Base-by-base conservation (phyloP, 257 asterid genomes). In the Mitragyna speciosa region DNA sequence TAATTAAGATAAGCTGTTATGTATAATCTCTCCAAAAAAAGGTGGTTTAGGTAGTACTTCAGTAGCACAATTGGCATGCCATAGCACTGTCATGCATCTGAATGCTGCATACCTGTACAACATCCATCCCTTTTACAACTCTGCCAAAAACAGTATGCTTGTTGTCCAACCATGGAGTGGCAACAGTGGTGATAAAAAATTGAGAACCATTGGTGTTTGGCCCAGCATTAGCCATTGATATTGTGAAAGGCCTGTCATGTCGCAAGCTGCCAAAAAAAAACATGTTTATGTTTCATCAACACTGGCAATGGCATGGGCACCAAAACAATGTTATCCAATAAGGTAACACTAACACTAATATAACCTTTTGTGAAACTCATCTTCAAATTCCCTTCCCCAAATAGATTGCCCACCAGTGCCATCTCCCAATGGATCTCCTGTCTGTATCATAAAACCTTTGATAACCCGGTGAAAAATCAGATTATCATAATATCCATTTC, bases 321-420 rank as follows among this genome's bases (percentile, higher is more conserved):
- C 70, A 75, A 22, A 28, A 30, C 33, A 65, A 65, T 12, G n/a
- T 70, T 70, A 70, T 70, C 74, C 12, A 20, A 20, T 45, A 43
- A 43, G 9, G 47, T 31, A 36, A 36, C 41, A 36, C 41, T 33
- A 73, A 31, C 68, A 43, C 20, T 19, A 83, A 28, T 45, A 84
- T 75, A 78, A 92, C 99, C 99, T 96, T 90, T 96, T 96, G 82
- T 96, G 99, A 79, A 94, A 94, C 84, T 93, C 98, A 82, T 96
- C 99, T 87, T 96, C 99, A 78, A 96, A 96, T 87, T 96, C 97
- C 87, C 98, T 89, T 76, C 98, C 99, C 99, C 99, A 96, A 70
- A 96, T 96, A 69, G 99, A 96, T 81, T 96, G 99, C 76, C 99
- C 98, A 73, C 99, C 99, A 59, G 99, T 96, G 82, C 99, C 99